These are phyloP conservation scores for Metarhizium humberi DNA, from an alignment of 2,329 filamentous ascomycete species.

Conservation along the genomic window DNA sequence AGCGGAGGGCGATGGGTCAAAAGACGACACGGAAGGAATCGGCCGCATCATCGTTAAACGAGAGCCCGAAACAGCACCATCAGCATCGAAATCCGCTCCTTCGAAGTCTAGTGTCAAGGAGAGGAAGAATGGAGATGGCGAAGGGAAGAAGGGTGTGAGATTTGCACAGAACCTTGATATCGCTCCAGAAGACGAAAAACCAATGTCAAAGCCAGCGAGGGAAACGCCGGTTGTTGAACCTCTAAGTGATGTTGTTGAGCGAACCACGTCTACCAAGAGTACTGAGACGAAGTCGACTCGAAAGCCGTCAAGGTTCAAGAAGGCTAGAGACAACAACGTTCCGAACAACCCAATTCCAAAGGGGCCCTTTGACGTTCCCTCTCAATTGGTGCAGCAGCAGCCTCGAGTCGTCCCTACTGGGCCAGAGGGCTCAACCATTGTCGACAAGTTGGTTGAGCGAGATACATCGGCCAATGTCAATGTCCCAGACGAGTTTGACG, in stretches of 20 bases:
- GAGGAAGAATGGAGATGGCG: slow-evolving; percentile 11
- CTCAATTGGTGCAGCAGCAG: slow-evolving; percentile 28
- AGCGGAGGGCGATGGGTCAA: slow-evolving; percentile 22
- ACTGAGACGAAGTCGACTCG: slow-evolving; percentile 22
- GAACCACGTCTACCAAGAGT: slow-evolving; percentile 19
- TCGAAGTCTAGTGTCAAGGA: slow-evolving; percentile 25
- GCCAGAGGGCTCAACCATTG: slow-evolving; percentile 46
- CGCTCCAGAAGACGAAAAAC: slow-evolving; percentile 30
- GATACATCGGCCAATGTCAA: slow-evolving; percentile 22
- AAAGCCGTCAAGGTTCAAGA: slow-evolving; percentile 45
- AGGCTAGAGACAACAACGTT: slow-evolving; percentile 19
- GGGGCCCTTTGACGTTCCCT: slow-evolving; percentile 35
- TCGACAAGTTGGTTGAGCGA: slow-evolving; percentile 50
- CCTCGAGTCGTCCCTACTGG: slow-evolving; percentile 34
- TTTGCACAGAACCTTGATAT: slow-evolving; percentile 71
- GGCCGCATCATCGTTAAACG: slow-evolving; percentile 44
- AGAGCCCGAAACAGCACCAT: slow-evolving; percentile 10
- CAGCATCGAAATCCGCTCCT: slow-evolving; percentile 13
- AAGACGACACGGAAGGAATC: slow-evolving; percentile 40
- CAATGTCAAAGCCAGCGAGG: slow-evolving; percentile 11
- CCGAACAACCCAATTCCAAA: slow-evolving; percentile 18
- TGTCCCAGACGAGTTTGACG: slow-evolving; percentile 59
- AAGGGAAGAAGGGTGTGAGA: slow-evolving; percentile 62
- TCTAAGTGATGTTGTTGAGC: slow-evolving; percentile 44
- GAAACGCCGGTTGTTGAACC: slow-evolving; percentile 32